Conservation (phyloP, 305 asterid genomes). For the Caryopteris hybrid region DNA sequence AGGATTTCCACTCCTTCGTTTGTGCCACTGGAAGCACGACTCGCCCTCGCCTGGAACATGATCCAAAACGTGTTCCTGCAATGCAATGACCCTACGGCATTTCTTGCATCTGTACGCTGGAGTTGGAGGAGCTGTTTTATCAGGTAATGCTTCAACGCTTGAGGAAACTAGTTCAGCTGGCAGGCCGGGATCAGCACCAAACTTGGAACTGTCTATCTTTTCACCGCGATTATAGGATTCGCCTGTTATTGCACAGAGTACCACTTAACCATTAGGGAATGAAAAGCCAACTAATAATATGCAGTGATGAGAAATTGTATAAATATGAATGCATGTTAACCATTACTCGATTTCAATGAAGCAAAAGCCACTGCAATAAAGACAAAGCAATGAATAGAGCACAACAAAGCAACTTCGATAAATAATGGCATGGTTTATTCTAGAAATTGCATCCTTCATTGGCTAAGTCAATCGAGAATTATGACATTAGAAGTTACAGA, state of each 20-base stretch:
- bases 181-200: conserved; percentile 78
- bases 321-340: too few relatives aligned
- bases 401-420: too few relatives aligned
- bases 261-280: conserved; percentile 3
- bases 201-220: conserved; percentile 65
- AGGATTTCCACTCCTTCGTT: conserved; percentile 77
- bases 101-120: conserved; percentile 85
- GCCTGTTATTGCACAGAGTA: conserved; percentile 38
- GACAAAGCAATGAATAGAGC: too few relatives aligned
- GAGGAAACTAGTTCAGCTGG: conserved; percentile 41
- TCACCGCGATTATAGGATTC: conserved; percentile 93
- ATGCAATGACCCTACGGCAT: conserved; percentile 84
- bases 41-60: conserved; percentile 98
- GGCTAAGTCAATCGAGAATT: background rate
- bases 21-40: conserved; percentile 78
- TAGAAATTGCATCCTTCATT: background rate
- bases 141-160: conserved; percentile 30
- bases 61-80: conserved; percentile 70
- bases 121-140: conserved; percentile 32
- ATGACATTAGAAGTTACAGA: background rate
- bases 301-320: too few relatives aligned
- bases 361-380: too few relatives aligned
- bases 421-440: background rate
- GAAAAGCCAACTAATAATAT: background rate
- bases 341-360: too few relatives aligned